Evolutionary conservation across 73 alveolate genomes (phyloP).

Genomic region (Paramecium caudatum): DNA sequence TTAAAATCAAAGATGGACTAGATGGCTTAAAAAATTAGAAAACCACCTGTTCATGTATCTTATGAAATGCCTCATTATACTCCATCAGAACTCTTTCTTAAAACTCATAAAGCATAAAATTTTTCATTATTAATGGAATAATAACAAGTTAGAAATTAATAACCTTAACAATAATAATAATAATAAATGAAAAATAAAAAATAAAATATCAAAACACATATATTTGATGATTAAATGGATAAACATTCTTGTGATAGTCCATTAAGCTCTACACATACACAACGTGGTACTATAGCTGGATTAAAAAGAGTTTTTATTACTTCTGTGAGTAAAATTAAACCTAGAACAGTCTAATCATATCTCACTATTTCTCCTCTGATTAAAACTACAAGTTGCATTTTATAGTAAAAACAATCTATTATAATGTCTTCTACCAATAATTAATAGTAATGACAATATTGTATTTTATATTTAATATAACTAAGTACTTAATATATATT

Average conservation of each 20-base stretch:
- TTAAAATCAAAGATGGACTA: neutral
- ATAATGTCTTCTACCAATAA: too few species aligned
- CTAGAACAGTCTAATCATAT: neutral
- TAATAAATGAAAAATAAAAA: neutral
- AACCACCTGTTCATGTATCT: neutral
- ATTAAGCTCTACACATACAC: neutral
- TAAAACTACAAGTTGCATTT: constrained; percentile 2
- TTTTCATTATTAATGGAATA: neutral
- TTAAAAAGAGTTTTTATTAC: neutral
- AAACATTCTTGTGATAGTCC: constrained; percentile 31
- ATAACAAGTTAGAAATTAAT: neutral
- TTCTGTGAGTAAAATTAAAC: neutral
- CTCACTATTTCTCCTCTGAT: neutral
- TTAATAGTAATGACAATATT: too few species aligned
- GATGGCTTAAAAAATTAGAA: neutral
- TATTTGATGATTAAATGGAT: neutral
- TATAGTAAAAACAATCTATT: neutral
- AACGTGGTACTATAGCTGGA: neutral
- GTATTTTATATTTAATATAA: too few species aligned
- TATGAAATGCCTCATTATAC: neutral
- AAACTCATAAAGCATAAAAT: neutral
- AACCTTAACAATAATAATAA: neutral
- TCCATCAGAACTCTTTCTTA: neutral
- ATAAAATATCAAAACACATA: neutral
- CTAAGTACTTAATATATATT: too few species aligned